These are phyloP conservation scores for Cystobasidiaceae sp. DNA, from an alignment of 1,284 basidiomycete species.

Conservation along the genomic window DNA sequence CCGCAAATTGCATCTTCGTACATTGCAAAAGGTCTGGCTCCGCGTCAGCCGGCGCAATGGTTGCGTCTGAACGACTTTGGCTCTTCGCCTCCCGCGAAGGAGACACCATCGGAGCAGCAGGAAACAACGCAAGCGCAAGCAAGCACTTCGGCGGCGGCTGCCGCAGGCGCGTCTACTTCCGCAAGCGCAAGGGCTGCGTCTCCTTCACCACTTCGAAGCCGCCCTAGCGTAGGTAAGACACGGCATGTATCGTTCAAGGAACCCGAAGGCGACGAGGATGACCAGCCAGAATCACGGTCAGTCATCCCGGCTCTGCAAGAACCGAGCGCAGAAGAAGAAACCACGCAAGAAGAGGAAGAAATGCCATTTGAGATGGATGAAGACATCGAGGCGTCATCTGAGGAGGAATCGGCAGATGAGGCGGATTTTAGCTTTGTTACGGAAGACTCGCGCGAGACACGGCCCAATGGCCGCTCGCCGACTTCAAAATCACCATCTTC, in stretches of 20 bases:
- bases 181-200: no score
- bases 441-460: no score
- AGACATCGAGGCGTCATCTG: constrained; percentile 32
- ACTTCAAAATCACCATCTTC: no score
- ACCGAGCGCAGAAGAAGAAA: background rate
- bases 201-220: no score
- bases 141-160: no score
- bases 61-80: constrained; percentile 19
- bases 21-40: background rate
- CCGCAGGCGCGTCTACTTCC: no score
- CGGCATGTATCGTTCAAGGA: constrained; percentile 27
- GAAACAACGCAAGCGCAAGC: background rate
- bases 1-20: constrained; percentile 2
- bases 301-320: background rate
- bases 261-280: background rate
- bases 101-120: background rate
- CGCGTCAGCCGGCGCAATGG: constrained; percentile 3
- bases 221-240: background rate
- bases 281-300: background rate
- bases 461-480: no score
- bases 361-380: constrained; percentile 41
- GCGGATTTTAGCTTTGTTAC: no score
- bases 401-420: background rate
- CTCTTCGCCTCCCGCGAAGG: constrained; percentile 10
- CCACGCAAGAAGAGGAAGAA: constrained; percentile 21